phyloP scores from a whole-genome alignment of 1,284 basidiomycete genomes.

The Lentinula novae-zelandiae region DNA sequence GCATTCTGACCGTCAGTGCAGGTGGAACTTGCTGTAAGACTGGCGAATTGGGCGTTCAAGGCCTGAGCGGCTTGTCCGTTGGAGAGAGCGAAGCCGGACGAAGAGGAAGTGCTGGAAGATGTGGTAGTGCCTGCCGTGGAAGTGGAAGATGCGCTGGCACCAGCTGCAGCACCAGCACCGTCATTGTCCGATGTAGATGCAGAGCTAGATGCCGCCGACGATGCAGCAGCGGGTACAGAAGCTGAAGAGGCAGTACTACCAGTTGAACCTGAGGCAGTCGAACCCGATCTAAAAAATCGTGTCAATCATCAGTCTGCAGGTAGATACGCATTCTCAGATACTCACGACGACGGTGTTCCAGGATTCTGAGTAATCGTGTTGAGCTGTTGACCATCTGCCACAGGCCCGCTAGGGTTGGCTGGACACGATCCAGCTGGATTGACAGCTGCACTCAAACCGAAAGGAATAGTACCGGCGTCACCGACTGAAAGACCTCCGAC shows the following conservation, averaged over 20 bases:
- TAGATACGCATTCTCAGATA: background rate
- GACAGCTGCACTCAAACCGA: constrained; percentile 35
- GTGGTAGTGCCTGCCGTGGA: background rate
- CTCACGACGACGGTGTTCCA: background rate
- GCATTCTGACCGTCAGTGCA: constrained; percentile 41
- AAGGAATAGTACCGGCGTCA: constrained; percentile 38
- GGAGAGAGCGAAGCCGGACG: constrained; percentile 30
- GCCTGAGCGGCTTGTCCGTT: constrained; percentile 48
- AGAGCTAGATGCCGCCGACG: constrained; percentile 5
- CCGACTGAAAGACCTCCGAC: constrained; percentile 35
- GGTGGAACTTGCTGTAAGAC: constrained; percentile 31
- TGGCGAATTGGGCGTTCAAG: constrained; percentile 45
- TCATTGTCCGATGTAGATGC: constrained; percentile 19
- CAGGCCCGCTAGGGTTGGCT: constrained; percentile 39
- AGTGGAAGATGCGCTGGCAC: background rate
- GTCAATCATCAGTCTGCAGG: background rate
- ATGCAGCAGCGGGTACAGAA: constrained; percentile 3
- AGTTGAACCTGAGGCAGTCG: constrained; percentile 3
- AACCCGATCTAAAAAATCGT: background rate
- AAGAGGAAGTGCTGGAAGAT: constrained; percentile 16
- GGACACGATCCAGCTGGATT: constrained; percentile 47
- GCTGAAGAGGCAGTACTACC: constrained; percentile 16
- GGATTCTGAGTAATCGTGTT: constrained; percentile 2
- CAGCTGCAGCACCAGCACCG: constrained; percentile 5
- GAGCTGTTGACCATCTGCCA: constrained; percentile 41